These are phyloP conservation scores for Coix lacrymajobi DNA, from an alignment of 176 grass and related monocot species.

Conservation along the genomic window DNA sequence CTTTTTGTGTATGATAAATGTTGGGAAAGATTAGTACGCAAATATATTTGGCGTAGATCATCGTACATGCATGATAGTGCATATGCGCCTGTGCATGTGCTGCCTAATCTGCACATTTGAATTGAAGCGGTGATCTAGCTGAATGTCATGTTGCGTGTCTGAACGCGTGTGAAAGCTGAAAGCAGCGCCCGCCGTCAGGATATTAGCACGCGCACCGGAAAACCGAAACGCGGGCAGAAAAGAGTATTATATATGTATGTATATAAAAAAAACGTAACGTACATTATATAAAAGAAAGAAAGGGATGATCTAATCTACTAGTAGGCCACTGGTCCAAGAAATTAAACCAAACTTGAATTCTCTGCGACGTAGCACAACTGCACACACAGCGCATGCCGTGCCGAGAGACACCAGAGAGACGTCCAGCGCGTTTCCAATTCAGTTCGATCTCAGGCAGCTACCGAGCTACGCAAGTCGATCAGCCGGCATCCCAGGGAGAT, in stretches of 20 bases:
- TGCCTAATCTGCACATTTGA: background rate
- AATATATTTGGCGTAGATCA: background rate
- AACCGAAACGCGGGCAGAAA: background rate
- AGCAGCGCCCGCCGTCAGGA: background rate
- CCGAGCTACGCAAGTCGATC: background rate
- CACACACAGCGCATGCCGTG: background rate
- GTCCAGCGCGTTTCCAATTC: background rate
- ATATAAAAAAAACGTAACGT: too few relatives aligned
- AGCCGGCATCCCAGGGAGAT: background rate
- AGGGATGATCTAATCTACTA: background rate
- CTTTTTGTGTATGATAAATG: background rate
- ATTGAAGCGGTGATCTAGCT: background rate
- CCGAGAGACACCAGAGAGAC: background rate
- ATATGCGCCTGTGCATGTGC: conserved; percentile 21
- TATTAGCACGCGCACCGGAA: background rate
- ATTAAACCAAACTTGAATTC: background rate
- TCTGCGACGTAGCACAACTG: background rate
- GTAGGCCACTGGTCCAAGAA: background rate
- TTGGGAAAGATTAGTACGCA: background rate
- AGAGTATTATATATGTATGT: background rate
- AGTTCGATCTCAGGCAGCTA: too few relatives aligned
- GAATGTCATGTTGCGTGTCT: background rate
- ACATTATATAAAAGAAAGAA: background rate
- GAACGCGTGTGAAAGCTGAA: conserved; percentile 29
- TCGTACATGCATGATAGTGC: background rate